Base-by-base conservation (phyloP, 2,329 filamentous ascomycete species). In the Tetracladium maxilliforme region DNA sequence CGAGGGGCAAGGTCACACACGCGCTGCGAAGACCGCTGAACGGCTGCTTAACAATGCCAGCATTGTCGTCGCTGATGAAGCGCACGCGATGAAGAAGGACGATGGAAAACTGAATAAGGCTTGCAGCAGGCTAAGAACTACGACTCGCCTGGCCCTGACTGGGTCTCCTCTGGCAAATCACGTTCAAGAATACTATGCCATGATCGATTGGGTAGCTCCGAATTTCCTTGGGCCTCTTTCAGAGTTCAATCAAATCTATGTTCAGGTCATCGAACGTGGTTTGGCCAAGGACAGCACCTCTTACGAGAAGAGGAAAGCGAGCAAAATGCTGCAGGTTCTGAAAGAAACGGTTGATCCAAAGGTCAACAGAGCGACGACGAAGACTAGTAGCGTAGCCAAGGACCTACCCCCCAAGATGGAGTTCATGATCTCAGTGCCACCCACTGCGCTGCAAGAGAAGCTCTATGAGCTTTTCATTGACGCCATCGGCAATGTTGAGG, bases 91-190 rank as follows among this genome's bases (percentile, higher is more conserved):
- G 43, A 92, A 90, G 48, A 84, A 82, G 33, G 48, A 55, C 0
- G 44, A 42, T 0, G 57, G 72, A 0, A 48, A 57, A 12, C 51
- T 75, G 17, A 56, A 70, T 21, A 34, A 47, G 19, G 58, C 65
- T 6, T 67, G 73, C 12, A 52, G 54, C 3, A 46, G 54, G 8
- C 76, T 94, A 42, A 58, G 46, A 31, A 79, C 83, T 0, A 66
- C 56, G 27, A 74, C 64, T 31, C 71, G 84, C 8, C 79, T 94
- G 34, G 86, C 83, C 6, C 57, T 94, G 32, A 92, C 84, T 1
- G 86, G 84, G 1, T 87, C 84, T 0, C 86, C 86, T 1, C 56
- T 94, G 25, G 73, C 80, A 5, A 94, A 93, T 42, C 79, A 82
- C 25, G 70, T 93, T 1, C 56, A 65, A 15, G 86, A 94, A 39